These are phyloP conservation scores for Obba rivulosa DNA, from an alignment of 768 basidiomycete genomes.

Conservation along the genomic window DNA sequence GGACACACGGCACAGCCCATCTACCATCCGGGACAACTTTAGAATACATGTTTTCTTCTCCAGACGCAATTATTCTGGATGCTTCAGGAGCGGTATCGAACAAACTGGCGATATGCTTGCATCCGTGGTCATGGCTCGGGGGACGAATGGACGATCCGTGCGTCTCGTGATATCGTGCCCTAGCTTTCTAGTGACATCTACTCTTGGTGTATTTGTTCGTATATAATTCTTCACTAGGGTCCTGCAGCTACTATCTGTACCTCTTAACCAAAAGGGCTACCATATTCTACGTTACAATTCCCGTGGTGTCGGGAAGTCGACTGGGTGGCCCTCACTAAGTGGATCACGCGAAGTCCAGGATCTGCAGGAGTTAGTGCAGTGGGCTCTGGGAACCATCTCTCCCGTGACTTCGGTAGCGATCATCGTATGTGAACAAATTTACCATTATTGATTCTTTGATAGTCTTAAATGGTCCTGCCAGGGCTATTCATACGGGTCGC, in stretches of 20 bases:
- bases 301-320: conserved; percentile 70
- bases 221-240: conserved; percentile 32
- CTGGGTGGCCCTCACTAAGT: conserved; percentile 69
- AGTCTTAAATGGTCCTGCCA: conserved; percentile 24
- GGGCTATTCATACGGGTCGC: conserved; percentile 81
- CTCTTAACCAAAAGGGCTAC: conserved; percentile 42
- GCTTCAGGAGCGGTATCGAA: conserved; percentile 8
- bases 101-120: conserved; percentile 65
- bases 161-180: too few species aligned
- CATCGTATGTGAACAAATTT: conserved; percentile 40
- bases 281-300: conserved; percentile 71
- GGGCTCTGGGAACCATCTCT: conserved; percentile 40
- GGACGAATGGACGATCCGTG: conserved; percentile 75
- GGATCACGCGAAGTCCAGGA: conserved; percentile 69
- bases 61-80: not conserved
- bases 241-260: conserved; percentile 33
- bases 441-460: not conserved
- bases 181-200: not conserved
- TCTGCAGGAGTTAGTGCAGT: conserved; percentile 54
- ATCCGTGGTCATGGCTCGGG: conserved; percentile 86
- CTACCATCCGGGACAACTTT: conserved; percentile 19
- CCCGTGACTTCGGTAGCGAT: conserved; percentile 49
- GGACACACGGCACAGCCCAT: conserved; percentile 9
- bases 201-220: not conserved
- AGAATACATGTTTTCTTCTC: conserved; percentile 13